A percentile compares a stretch with the other conserved stretches of the same genome.
phyloP scores from a whole-genome alignment of 495 filamentous ascomycete genomes.

The Neurospora sp. region DNA sequence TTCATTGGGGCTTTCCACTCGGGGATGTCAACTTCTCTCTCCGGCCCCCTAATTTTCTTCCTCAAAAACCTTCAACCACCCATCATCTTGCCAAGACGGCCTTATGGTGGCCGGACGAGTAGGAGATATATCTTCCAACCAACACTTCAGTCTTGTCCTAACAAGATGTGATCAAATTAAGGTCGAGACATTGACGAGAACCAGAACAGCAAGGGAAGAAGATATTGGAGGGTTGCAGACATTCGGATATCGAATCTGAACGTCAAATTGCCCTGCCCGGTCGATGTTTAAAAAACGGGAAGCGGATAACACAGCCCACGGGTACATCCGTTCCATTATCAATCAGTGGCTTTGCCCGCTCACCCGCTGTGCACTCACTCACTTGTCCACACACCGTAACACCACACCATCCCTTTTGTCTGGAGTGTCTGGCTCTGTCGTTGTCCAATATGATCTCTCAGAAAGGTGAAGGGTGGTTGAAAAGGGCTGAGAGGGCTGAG shows the following conservation, averaged over 20 bases:
- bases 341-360: neutral
- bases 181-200: neutral
- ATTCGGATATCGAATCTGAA: neutral
- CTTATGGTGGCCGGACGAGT: too few relatives aligned
- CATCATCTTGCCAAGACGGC: neutral
- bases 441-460: neutral
- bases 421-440: neutral
- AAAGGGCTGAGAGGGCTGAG: neutral
- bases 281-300: neutral
- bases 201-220: neutral
- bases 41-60: neutral
- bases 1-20: neutral
- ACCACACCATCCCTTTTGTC: neutral
- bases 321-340: neutral
- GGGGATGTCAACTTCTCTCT: neutral
- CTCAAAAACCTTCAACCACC: neutral
- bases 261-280: neutral
- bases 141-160: neutral
- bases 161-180: neutral
- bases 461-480: neutral
- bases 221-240: neutral
- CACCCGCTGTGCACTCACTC: neutral
- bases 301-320: neutral
- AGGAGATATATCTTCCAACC: neutral
- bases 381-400: neutral